Conservation (phyloP, 1,284 basidiomycete species). For the Ustilago vetiveriae region DNA sequence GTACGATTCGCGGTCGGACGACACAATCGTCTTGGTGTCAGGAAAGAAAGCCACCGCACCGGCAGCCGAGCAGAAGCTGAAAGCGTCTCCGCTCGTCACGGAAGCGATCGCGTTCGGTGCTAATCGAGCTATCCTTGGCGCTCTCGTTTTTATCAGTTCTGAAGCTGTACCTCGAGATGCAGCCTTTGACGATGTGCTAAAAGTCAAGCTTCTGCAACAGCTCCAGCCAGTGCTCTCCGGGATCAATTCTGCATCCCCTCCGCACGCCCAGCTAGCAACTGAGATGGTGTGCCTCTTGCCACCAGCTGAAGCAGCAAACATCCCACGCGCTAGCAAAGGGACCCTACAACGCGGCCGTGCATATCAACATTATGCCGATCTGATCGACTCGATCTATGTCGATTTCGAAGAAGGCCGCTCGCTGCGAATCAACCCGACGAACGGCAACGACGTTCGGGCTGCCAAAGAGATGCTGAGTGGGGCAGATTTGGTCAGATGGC, state of each 20-base stretch:
- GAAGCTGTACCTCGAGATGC: constrained; percentile 5
- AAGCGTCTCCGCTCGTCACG: constrained; percentile 12
- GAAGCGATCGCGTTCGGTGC: constrained; percentile 58
- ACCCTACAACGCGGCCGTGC: constrained; percentile 52
- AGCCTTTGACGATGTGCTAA: constrained; percentile 7
- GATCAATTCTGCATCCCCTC: constrained; percentile 40
- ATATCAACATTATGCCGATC: constrained; percentile 23
- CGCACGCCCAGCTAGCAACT: constrained; percentile 40
- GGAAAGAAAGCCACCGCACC: constrained; percentile 50
- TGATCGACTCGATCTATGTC: constrained; percentile 41
- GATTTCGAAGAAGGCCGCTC: constrained; percentile 53
- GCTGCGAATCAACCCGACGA: not conserved
- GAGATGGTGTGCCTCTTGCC: constrained; percentile 44
- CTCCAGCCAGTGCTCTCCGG: constrained; percentile 21
- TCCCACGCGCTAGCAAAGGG: constrained; percentile 56
- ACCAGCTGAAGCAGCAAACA: constrained; percentile 7
- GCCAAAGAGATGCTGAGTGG: constrained; percentile 13
- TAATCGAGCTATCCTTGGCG: constrained; percentile 51
- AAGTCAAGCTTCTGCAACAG: constrained; percentile 14
- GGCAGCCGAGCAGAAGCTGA: constrained; percentile 38
- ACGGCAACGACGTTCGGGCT: not conserved
- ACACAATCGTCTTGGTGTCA: constrained; percentile 51
- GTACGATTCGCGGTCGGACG: constrained; percentile 48
- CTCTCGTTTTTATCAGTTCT: constrained; percentile 36
- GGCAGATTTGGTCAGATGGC: constrained; percentile 17